phyloP scores from a whole-genome alignment of 1,284 basidiomycete genomes.

The Ustilago esculenta region DNA sequence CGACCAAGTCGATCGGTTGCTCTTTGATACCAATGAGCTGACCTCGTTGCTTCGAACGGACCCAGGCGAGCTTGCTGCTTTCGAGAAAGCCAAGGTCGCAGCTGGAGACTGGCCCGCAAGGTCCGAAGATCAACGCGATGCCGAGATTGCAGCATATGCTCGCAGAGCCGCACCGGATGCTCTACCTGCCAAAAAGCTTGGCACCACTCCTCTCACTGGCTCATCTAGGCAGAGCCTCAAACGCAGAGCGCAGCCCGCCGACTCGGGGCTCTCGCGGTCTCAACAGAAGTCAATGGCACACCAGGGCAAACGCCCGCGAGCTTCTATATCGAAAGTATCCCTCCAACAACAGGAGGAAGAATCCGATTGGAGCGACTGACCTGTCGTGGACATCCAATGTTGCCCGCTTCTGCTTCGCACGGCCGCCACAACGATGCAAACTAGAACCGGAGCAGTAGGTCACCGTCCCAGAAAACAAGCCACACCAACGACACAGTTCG shows the following conservation, averaged over 20 bases:
- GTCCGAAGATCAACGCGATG: background rate
- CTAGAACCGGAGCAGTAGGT: too few species aligned
- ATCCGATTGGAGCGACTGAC: slow-evolving; percentile 39
- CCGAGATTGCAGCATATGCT: slow-evolving; percentile 9
- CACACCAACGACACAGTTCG: too few species aligned
- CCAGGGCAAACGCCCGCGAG: background rate
- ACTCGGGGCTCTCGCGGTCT: too few species aligned
- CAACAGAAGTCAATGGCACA: too few species aligned
- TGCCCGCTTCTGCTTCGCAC: too few species aligned
- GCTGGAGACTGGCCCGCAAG: slow-evolving; percentile 23
- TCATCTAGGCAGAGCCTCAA: background rate
- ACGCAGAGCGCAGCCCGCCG: background rate
- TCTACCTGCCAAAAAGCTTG: too few species aligned
- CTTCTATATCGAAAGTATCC: background rate
- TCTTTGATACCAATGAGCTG: slow-evolving; percentile 26
- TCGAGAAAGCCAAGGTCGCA: slow-evolving; percentile 22
- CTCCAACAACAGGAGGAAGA: slow-evolving; percentile 25
- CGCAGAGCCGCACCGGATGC: background rate
- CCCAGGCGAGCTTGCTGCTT: slow-evolving; percentile 9
- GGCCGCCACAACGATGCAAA: too few species aligned
- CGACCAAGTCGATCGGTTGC: slow-evolving; percentile 31
- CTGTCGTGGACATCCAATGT: background rate
- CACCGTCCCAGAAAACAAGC: too few species aligned
- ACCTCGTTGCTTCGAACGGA: slow-evolving; percentile 21
- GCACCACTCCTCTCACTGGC: too few species aligned